Evolutionary conservation across 495 filamentous ascomycete species (phyloP), one percentile per base, ranked within the genome.

Genomic region (Podospora comata): DNA sequence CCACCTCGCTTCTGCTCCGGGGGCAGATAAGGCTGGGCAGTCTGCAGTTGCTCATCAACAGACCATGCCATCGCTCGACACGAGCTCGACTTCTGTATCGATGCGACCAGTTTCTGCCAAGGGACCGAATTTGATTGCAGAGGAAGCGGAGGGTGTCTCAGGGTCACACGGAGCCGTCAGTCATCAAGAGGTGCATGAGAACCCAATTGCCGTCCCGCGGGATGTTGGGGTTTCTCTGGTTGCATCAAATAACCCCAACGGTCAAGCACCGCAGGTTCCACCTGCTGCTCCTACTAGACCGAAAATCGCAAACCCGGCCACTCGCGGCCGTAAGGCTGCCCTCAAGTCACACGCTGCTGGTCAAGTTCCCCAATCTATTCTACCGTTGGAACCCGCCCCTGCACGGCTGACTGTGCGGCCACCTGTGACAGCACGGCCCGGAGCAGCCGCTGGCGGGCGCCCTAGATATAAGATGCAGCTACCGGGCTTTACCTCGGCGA

Each of bases 291-390:
- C 28, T 53, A n/a, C 55, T 28, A 70, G 64, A 27, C 70, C 61
- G 7, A 70, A 64, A 53, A 73, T 79, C 32, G 62, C 65, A 11
- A 85, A 84, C 71, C 83, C 83, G 39, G 84, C 82, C 13, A 81
- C 81, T 7, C 78, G 82, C 64, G 83, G 83, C 19, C 80, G 77
- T 60, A 84, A 84, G 67, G 82, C 82, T 54, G 82, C 81, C 28
- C 75, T 81, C 59, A 81, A 78, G 56, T 79, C 79, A n/a, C 75
- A 84, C 69, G 81, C 81, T 20, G 78, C 76, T n/a, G 82, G 82
- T 16, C 76, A 79, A 66, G 74, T 77, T 15, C 82, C 82, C 26
- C 75, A 74, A 66, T 75, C 75, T 18, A 72, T 82, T 34, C 63
- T 84, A 2, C 76, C 80, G 0, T 48, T 65, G 16, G 77, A 79